Base-by-base conservation (phyloP, 176 grass and related monocot species). In the Ananas comosus region DNA sequence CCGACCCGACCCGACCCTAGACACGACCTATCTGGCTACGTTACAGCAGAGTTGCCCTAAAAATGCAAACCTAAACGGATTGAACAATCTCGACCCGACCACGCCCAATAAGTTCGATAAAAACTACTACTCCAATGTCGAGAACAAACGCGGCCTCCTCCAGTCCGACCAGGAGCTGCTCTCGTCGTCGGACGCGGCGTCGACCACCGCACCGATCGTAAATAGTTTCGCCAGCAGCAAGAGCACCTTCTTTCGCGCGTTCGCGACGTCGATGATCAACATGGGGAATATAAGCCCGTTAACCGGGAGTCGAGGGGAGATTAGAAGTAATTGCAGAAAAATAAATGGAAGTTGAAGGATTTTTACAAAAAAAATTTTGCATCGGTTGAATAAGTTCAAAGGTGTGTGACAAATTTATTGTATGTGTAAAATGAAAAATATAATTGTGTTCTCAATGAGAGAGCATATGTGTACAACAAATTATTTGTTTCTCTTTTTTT, bases 21-120 rank as follows among this genome's bases (percentile, higher is more conserved):
- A 83, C 84, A 1, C 61, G 0, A 54, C 56, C 49, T 92, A 87
- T 82, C 74, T 85, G 19, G 53, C 72, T 19, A 5, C 50, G 48
- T 80, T 97, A 13, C 6, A 71, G 1, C 51, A 56, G 57, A 72
- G 18, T 11, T 97, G 86, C 80, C 89, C 94, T 1, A 23, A 84
- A 25, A 79, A 79, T 2, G 94, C 86, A 3, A 65, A 85, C 48
- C 33, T 33, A 5, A 65, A 54, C 42, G 71, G 56, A 25, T 80
- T 92, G 58, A 90, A 79, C 50, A 72, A 90, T 77, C 82, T 97
- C 50, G 89, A 92, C 74, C 74, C 54, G 19, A 81, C 77, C n/a
- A 86, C 94, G n/a, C 86, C 94, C 11, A 52, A 85, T 75, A 27
- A 71, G 42, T 97, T 97, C 71, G 94, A 97, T 78, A 82, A 78